Base-by-base conservation (phyloP, 2,329 filamentous ascomycete species). In the Fusarium paranaense region DNA sequence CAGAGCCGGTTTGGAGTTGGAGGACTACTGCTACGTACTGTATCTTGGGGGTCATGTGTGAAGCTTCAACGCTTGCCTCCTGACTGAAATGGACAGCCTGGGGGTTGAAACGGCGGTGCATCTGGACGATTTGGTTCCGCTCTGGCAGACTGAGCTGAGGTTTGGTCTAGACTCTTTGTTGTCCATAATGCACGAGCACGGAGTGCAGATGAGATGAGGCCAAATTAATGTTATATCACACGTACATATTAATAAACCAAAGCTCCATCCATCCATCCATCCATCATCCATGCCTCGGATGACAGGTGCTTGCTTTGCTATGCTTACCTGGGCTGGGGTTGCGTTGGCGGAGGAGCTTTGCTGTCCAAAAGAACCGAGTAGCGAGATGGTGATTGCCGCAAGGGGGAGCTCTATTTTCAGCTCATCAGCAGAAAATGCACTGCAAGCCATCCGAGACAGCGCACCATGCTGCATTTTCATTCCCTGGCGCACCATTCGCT, bases 401-500 rank as follows among this genome's bases (percentile, higher is more conserved):
- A 52, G 63, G 50, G 63, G 57, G 22, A 30, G 35, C 33, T 22
- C 64, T 57, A 70, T 60, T 65, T 56, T 67, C 64, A 67, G 50
- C 62, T 47, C 64, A 57, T 30, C 59, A 38, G 58, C 59, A 20
- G 30, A 40, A 59, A 27, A 69, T 73, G 71, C 38, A 13, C 38
- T 42, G 38, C 71, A 71, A 73, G 71, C 67, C 71, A 68, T 73
- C 54, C 54, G 60, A 62, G 60, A 62, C 45, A 54, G 38, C 58
- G 27, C 30, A 30, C 38, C 67, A 58, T 66, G 62, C 40, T 27
- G 22, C 63, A 64, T 66, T 57, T 56, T 56, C 52, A 56, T 33
- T 60, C 13, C 25, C 70, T 33, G 57, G 62, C 47, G 62, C 63
- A 47, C 60, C 59, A 77, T 71, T 70, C 73, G 69, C 66, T 67